Percentiles rank a stretch among this genome's conserved stretches.
These are phyloP conservation scores for Leavenworthia alabamica DNA, from an alignment of 345 rosid species.

Conservation along the genomic window DNA sequence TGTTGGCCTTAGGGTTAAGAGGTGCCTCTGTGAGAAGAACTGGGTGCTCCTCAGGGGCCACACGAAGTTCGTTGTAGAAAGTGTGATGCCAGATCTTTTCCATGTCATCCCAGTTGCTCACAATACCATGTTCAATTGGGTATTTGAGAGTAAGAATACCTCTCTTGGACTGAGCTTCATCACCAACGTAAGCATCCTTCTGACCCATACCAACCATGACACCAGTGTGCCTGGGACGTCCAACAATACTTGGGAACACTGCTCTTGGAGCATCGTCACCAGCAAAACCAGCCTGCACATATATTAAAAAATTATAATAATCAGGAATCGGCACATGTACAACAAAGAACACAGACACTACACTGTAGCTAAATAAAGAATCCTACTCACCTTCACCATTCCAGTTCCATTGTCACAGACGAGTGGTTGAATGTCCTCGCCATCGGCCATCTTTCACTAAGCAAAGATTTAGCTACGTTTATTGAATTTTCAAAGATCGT, in stretches of 20 bases:
- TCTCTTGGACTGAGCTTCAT: constrained; percentile 63
- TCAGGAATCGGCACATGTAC: not conserved
- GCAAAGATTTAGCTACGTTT: not conserved
- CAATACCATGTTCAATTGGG: constrained; percentile 62
- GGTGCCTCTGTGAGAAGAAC: constrained; percentile 62
- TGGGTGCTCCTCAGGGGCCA: constrained; percentile 55
- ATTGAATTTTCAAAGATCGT: not conserved
- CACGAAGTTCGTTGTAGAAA: constrained; percentile 57
- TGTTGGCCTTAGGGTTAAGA: constrained; percentile 54
- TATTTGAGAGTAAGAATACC: constrained; percentile 58
- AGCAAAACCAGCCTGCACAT: constrained; percentile 46
- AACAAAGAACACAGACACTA: not conserved
- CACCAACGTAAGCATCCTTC: constrained; percentile 63
- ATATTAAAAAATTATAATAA: not conserved
- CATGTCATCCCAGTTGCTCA: constrained; percentile 69
- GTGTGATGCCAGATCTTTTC: constrained; percentile 69
- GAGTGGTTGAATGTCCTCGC: constrained; percentile 80
- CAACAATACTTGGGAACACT: constrained; percentile 62
- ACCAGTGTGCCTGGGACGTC: constrained; percentile 61
- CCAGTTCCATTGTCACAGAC: constrained; percentile 69
- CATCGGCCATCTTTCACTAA: constrained; percentile 69
- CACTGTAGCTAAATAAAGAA: not conserved
- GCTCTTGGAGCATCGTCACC: constrained; percentile 65
- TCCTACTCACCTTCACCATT: constrained; percentile 54
- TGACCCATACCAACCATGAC: constrained; percentile 70